A percentile compares a stretch with the other conserved stretches of the same genome.
Evolutionary conservation across 192 early-diverging fungal genomes (phyloP).

Genomic region (Coemansia pectinata): DNA sequence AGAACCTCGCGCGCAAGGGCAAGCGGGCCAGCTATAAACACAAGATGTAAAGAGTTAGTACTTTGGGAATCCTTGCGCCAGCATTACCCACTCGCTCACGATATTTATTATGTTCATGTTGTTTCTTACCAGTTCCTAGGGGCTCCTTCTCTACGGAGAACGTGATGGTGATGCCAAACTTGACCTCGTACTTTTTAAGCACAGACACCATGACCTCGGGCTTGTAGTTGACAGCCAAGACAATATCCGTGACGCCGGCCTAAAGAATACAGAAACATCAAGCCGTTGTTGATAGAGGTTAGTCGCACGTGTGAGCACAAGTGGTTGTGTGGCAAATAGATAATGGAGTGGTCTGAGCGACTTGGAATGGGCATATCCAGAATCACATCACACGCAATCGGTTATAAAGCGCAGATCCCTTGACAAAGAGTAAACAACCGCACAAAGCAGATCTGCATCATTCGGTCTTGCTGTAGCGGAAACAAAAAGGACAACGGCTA

Average conservation of each 20-base stretch:
- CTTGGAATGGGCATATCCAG: background rate
- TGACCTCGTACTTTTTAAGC: slow-evolving; percentile 91
- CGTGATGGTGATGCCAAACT: slow-evolving; percentile 89
- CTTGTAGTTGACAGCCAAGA: slow-evolving; percentile 98
- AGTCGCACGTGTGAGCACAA: background rate
- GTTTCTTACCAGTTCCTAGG: slow-evolving; percentile 74
- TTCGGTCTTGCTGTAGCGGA: background rate
- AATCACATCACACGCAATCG: background rate
- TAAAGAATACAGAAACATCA: slow-evolving; percentile 38
- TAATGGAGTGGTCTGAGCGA: background rate
- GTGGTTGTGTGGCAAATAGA: background rate
- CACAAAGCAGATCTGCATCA: slow-evolving; percentile 10
- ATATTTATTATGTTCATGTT: background rate
- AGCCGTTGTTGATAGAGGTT: slow-evolving; percentile 4
- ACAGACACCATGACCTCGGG: slow-evolving; percentile 95
- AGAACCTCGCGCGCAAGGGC: slow-evolving; percentile 93
- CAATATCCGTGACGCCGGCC: slow-evolving; percentile 97
- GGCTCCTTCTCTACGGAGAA: slow-evolving; percentile 98
- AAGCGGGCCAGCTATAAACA: slow-evolving; percentile 76
- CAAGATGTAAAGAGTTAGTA: background rate
- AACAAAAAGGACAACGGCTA: background rate
- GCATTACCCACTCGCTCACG: background rate
- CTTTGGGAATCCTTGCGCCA: background rate
- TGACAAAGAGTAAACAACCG: slow-evolving; percentile 1
- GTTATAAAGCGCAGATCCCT: background rate